Conservation (phyloP, 305 asterid species). For the Withania somnifera region DNA sequence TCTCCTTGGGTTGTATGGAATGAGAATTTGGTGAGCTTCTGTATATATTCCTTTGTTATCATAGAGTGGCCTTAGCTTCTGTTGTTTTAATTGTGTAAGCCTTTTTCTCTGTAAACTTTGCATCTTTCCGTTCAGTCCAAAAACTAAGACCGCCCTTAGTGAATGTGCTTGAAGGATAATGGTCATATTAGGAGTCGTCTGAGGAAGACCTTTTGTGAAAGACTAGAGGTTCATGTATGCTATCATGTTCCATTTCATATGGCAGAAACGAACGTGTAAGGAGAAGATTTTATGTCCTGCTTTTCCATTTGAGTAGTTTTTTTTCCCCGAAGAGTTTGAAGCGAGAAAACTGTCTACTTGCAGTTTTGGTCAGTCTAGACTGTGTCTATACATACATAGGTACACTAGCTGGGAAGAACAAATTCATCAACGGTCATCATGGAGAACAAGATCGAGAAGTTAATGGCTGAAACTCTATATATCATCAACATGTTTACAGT, state of each 20-base stretch:
- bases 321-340: no score
- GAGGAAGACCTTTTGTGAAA: not conserved
- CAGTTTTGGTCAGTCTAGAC: no score
- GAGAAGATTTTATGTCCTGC: no score
- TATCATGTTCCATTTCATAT: no score
- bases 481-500: not conserved
- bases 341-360: no score
- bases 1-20: not conserved
- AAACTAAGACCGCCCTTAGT: not conserved
- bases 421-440: not conserved
- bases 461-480: not conserved
- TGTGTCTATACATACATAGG: not conserved
- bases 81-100: not conserved
- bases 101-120: not conserved
- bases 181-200: not conserved
- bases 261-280: no score
- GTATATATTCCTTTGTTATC: not conserved
- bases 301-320: no score
- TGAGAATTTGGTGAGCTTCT: not conserved
- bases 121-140: not conserved
- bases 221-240: no score
- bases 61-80: not conserved
- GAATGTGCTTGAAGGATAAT: not conserved
- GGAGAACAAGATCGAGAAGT: not conserved
- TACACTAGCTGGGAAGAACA: not conserved